Percentiles rank a stretch among this genome's conserved stretches.
phyloP scores from a whole-genome alignment of 1,284 basidiomycete genomes.

The Cutaneotrichosporon sp. region DNA sequence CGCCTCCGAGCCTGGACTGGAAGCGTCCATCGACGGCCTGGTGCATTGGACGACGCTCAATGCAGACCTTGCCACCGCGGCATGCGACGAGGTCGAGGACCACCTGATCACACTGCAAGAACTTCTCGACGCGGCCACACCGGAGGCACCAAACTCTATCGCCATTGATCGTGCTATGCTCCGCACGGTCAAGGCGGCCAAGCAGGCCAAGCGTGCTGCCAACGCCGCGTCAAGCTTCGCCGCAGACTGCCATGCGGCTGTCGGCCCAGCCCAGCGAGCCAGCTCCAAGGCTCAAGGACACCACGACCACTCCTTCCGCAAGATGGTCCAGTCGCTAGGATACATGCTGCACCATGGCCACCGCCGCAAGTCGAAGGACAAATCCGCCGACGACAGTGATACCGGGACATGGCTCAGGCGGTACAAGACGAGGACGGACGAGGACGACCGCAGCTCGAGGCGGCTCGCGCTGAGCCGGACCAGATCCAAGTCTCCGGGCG shows the following conservation, averaged over 20 bases:
- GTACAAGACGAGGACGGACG: neutral
- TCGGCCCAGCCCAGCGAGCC: neutral
- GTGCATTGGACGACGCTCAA: slow-evolving; percentile 4
- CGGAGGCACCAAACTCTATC: neutral
- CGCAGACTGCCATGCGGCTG: neutral
- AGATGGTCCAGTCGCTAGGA: neutral
- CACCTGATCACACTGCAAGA: neutral
- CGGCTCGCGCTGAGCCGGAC: neutral
- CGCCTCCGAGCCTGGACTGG: neutral
- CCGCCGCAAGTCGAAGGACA: neutral
- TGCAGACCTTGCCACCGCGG: neutral
- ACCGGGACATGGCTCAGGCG: too few species aligned
- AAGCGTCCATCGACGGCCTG: slow-evolving; percentile 1
- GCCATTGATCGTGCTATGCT: neutral
- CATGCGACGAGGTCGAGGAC: slow-evolving; percentile 1
- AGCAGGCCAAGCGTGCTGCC: neutral
- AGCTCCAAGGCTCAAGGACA: neutral
- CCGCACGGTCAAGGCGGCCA: neutral
- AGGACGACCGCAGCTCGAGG: neutral
- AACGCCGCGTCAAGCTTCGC: neutral
- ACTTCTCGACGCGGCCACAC: neutral
- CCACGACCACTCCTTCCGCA: neutral
- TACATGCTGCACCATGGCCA: neutral
- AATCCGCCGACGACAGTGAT: too few species aligned
- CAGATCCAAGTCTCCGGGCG: neutral